A percentile compares a stretch with the other conserved stretches of the same genome.
Conservation (phyloP, 345 rosid genomes). For the Salix dunnii region DNA sequence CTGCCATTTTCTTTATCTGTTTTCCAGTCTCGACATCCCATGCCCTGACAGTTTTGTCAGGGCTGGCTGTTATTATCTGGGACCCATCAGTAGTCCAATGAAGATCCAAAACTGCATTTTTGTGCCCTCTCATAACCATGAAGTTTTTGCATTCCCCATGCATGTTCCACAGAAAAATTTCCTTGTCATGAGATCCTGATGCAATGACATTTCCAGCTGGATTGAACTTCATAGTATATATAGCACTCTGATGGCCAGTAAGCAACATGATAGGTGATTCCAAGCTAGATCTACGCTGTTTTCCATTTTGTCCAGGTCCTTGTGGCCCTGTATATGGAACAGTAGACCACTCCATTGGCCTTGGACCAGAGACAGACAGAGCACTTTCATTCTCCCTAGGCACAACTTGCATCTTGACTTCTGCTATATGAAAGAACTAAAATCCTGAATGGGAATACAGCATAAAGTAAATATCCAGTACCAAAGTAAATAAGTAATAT, state of each 20-base stretch:
- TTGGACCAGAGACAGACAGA: conserved; percentile 57
- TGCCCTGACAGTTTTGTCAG: conserved; percentile 85
- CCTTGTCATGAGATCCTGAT: conserved; percentile 93
- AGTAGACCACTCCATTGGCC: conserved; percentile 92
- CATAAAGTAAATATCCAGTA: background rate
- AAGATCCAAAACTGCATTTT: conserved; percentile 88
- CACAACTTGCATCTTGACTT: conserved; percentile 18
- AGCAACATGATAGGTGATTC: conserved; percentile 93
- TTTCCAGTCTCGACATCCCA: conserved; percentile 95
- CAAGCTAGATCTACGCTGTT: conserved; percentile 71
- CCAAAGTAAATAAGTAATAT: background rate
- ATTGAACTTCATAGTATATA: conserved; percentile 89
- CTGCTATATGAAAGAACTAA: background rate
- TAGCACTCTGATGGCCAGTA: conserved; percentile 77
- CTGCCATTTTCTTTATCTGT: conserved; percentile 96
- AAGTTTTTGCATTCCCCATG: conserved; percentile 94
- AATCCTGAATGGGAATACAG: conserved; percentile 4
- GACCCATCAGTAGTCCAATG: conserved; percentile 93
- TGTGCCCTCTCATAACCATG: conserved; percentile 94
- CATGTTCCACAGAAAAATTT: conserved; percentile 84
- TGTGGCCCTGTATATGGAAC: conserved; percentile 50
- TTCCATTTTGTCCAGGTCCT: conserved; percentile 55
- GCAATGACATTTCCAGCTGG: conserved; percentile 82
- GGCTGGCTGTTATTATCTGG: conserved; percentile 87
- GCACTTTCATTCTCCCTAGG: conserved; percentile 50